Conservation (phyloP, 2,329 filamentous ascomycete genomes). For the Blumeria hordei region DNA sequence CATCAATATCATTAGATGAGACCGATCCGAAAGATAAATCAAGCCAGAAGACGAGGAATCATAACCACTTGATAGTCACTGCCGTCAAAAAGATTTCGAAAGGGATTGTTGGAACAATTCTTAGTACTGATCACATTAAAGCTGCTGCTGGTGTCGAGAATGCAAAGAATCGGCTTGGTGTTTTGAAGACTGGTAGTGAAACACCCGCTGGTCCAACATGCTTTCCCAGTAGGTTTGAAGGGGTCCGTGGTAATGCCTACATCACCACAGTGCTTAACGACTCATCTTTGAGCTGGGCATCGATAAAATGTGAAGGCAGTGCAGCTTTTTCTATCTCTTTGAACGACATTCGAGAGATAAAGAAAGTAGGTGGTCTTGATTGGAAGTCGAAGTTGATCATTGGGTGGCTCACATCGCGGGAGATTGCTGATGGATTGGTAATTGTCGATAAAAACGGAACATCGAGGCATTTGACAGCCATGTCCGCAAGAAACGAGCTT, state of each 20-base stretch:
- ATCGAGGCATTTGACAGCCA: conserved; percentile 39
- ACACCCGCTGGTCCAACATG: conserved; percentile 40
- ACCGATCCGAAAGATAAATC: conserved; percentile 12
- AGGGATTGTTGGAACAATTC: conserved; percentile 44
- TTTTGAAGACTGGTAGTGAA: conserved; percentile 23
- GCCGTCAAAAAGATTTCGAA: conserved; percentile 34
- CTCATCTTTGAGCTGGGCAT: conserved; percentile 30
- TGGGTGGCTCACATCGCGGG: conserved; percentile 49
- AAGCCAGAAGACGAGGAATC: neutral
- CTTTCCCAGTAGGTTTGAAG: conserved; percentile 48
- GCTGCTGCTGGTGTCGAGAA: conserved; percentile 32
- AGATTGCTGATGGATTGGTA: conserved; percentile 48
- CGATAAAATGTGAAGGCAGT: conserved; percentile 18
- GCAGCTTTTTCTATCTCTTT: conserved; percentile 33
- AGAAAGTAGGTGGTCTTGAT: conserved; percentile 57
- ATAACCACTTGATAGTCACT: neutral
- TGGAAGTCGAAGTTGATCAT: conserved; percentile 72
- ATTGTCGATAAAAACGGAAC: conserved; percentile 21
- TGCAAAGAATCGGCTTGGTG: conserved; percentile 45
- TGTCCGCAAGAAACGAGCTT: conserved; percentile 46
- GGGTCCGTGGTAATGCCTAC: conserved; percentile 45
- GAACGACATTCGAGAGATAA: conserved; percentile 45
- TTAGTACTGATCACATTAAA: conserved; percentile 41
- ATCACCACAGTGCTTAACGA: conserved; percentile 41
- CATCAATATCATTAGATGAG: too few species aligned